Conservation (phyloP, 2,329 filamentous ascomycete genomes). For the Fusarium clavum region DNA sequence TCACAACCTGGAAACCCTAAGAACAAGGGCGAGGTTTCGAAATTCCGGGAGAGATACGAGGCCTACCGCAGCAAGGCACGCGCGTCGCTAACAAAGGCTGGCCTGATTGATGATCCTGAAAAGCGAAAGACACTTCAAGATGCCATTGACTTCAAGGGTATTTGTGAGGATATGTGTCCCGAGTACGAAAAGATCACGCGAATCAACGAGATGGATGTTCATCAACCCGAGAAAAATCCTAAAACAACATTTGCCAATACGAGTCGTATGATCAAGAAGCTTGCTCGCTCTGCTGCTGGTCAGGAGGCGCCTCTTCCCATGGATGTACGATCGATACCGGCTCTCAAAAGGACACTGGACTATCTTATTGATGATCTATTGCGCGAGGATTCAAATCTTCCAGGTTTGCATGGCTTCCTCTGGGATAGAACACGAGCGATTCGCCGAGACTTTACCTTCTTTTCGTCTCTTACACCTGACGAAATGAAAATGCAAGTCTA, state of each 20-base stretch:
- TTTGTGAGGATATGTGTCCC: slow-evolving; percentile 77
- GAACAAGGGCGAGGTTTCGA: slow-evolving; percentile 64
- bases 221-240: slow-evolving; percentile 64
- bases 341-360: slow-evolving; percentile 69
- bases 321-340: slow-evolving; percentile 72
- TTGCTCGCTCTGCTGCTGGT: slow-evolving; percentile 75
- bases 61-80: slow-evolving; percentile 68
- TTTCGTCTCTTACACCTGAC: slow-evolving; percentile 67
- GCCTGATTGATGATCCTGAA: slow-evolving; percentile 73
- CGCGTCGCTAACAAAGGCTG: slow-evolving; percentile 67
- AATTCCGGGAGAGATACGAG: slow-evolving; percentile 67
- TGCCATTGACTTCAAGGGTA: slow-evolving; percentile 75
- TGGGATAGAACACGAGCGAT: slow-evolving; percentile 77
- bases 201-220: slow-evolving; percentile 71
- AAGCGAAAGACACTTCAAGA: slow-evolving; percentile 71
- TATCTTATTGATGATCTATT: slow-evolving; percentile 72
- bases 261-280: slow-evolving; percentile 72
- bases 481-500: slow-evolving; percentile 71
- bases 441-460: slow-evolving; percentile 75
- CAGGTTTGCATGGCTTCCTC: slow-evolving; percentile 69
- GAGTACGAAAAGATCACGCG: slow-evolving; percentile 73
- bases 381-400: slow-evolving; percentile 65
- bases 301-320: slow-evolving; percentile 75
- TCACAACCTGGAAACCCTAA: slow-evolving; percentile 64
- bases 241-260: slow-evolving; percentile 60